Percentiles rank a stretch among this genome's conserved stretches.
Evolutionary conservation across 192 early-diverging fungal species (phyloP).

Genomic region (Entomortierella parvispora): DNA sequence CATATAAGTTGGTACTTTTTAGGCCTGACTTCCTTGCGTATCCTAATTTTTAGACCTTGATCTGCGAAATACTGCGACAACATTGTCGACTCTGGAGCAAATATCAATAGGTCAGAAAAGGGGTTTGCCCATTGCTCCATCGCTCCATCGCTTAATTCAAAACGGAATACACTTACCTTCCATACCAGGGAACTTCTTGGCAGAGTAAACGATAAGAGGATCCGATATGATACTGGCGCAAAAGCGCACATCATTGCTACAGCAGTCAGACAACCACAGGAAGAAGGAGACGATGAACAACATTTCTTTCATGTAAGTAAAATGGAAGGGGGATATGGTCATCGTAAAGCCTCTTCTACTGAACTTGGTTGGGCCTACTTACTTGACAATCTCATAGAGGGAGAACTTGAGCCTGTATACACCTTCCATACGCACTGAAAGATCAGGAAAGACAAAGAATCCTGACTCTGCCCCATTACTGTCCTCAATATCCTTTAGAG

Average conservation of each 20-base stretch:
- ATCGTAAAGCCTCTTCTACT: neutral
- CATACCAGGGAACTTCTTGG: slow-evolving; percentile 98
- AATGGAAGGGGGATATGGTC: neutral
- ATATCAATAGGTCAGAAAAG: neutral
- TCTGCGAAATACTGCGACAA: slow-evolving; percentile 94
- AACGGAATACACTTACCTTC: slow-evolving; percentile 58
- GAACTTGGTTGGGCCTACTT: slow-evolving; percentile 25
- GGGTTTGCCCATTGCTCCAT: no score
- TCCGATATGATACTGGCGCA: slow-evolving; percentile 89
- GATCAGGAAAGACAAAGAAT: slow-evolving; percentile 97
- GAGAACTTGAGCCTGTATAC: slow-evolving; percentile 86
- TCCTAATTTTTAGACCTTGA: slow-evolving; percentile 94
- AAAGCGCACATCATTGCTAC: slow-evolving; percentile 84
- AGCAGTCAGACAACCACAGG: neutral
- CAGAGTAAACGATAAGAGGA: slow-evolving; percentile 89
- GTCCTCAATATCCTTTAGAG: slow-evolving; percentile 88
- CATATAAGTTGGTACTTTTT: slow-evolving; percentile 29
- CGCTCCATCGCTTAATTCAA: neutral
- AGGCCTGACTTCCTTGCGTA: slow-evolving; percentile 85
- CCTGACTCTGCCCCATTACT: slow-evolving; percentile 78
- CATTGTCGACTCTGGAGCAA: slow-evolving; percentile 77
- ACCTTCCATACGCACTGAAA: slow-evolving; percentile 95
- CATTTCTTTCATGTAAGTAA: no score
- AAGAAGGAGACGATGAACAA: neutral
- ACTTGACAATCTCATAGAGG: slow-evolving; percentile 92